Evolutionary conservation across 768 basidiomycete species (phyloP).

Genomic region (Tulasnella sp.): DNA sequence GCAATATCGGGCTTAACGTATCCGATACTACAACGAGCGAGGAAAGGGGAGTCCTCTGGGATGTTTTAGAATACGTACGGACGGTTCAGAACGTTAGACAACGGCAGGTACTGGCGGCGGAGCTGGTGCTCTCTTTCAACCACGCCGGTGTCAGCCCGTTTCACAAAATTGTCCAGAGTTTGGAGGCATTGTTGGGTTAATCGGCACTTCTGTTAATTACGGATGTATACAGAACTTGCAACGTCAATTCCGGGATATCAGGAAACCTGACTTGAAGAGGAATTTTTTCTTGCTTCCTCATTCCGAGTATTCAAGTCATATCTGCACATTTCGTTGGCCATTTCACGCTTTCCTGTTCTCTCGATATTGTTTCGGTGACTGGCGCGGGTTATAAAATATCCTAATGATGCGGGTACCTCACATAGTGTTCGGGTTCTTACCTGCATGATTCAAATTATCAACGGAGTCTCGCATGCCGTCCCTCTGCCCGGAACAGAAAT

Average conservation of each 20-base stretch:
- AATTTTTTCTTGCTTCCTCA: too few species aligned
- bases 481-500: too few species aligned
- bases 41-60: background rate
- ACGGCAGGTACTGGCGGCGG: background rate
- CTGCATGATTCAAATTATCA: too few species aligned
- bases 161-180: conserved; percentile 1
- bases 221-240: background rate
- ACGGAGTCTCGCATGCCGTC: too few species aligned
- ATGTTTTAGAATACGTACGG: background rate
- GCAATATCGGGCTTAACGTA: background rate
- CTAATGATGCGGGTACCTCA: too few species aligned
- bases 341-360: too few species aligned
- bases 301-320: too few species aligned
- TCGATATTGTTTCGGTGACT: too few species aligned
- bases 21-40: background rate
- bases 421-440: too few species aligned
- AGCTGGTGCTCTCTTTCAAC: background rate
- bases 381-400: too few species aligned
- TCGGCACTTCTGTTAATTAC: background rate
- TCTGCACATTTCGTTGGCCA: too few species aligned
- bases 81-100: background rate
- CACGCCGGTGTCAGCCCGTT: background rate
- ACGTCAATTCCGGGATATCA: background rate
- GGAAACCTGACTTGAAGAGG: background rate
- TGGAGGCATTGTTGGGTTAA: background rate